phyloP scores from a whole-genome alignment of 2,329 filamentous ascomycete species.

The Ascochyta clinopodiicola region DNA sequence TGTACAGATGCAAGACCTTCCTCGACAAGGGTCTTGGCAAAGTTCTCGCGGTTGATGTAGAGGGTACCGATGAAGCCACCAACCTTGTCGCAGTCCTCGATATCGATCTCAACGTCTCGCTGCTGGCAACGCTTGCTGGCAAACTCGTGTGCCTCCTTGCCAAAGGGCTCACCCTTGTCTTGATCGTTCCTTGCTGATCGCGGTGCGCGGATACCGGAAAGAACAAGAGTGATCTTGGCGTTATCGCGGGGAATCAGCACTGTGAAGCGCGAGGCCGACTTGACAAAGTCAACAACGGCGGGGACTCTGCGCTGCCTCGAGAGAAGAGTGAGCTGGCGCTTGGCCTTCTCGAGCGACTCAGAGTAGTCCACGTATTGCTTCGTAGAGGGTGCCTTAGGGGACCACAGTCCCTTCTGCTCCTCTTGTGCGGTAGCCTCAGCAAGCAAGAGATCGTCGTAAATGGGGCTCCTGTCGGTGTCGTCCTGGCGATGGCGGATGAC shows the following conservation, averaged over 20 bases:
- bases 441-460: slow-evolving; percentile 87
- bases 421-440: slow-evolving; percentile 83
- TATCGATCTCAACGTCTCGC: slow-evolving; percentile 93
- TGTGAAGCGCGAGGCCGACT: slow-evolving; percentile 94
- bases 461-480: slow-evolving; percentile 89
- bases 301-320: slow-evolving; percentile 92
- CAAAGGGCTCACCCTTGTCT: slow-evolving; percentile 89
- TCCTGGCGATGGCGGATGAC: slow-evolving; percentile 95
- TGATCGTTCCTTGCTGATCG: slow-evolving; percentile 80
- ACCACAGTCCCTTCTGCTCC: slow-evolving; percentile 94
- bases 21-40: slow-evolving; percentile 90
- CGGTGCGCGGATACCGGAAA: slow-evolving; percentile 90
- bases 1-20: slow-evolving; percentile 94
- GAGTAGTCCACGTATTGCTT: slow-evolving; percentile 89
- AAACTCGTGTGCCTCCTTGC: slow-evolving; percentile 91
- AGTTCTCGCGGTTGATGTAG: slow-evolving; percentile 93
- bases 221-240: slow-evolving; percentile 91
- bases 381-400: slow-evolving; percentile 80
- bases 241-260: slow-evolving; percentile 90
- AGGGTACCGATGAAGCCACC: slow-evolving; percentile 96
- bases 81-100: slow-evolving; percentile 93
- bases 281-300: slow-evolving; percentile 95
- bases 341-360: slow-evolving; percentile 91
- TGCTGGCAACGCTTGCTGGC: slow-evolving; percentile 89
- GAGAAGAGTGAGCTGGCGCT: slow-evolving; percentile 86